A percentile compares a stretch with the other conserved stretches of the same genome.
Evolutionary conservation across 192 early-diverging fungal species (phyloP).

Genomic region (Entomortierella beljakovae): DNA sequence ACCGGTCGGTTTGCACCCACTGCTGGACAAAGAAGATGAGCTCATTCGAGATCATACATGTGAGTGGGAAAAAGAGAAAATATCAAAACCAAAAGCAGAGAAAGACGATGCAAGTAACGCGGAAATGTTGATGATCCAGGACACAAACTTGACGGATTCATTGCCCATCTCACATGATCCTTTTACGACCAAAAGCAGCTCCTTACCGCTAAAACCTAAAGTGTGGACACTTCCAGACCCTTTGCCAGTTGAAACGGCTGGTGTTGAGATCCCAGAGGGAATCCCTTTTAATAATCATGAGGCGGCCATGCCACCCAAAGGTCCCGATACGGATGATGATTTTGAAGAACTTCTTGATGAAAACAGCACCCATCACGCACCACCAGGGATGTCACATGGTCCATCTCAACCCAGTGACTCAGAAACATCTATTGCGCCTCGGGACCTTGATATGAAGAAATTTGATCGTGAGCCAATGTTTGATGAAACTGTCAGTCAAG

Average conservation of each 20-base stretch:
- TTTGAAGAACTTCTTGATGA: neutral
- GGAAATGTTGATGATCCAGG: neutral
- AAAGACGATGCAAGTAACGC: neutral
- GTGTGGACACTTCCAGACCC: too few species aligned
- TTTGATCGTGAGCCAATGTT: too few species aligned
- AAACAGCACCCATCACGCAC: neutral
- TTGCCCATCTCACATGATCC: too few species aligned
- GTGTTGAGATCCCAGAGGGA: neutral
- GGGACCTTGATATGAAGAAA: slow-evolving; percentile 7
- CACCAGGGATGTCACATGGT: neutral
- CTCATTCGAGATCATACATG: neutral
- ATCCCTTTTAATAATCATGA: neutral
- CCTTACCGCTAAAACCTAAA: too few species aligned
- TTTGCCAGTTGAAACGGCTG: neutral
- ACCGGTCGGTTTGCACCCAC: slow-evolving; percentile 31
- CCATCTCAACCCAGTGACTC: neutral
- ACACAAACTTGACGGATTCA: neutral
- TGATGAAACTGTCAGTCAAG: too few species aligned
- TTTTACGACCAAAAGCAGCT: too few species aligned
- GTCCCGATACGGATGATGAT: neutral
- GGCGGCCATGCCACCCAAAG: neutral
- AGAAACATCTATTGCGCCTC: slow-evolving; percentile 1
- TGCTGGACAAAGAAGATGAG: slow-evolving; percentile 14
- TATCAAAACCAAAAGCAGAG: neutral
- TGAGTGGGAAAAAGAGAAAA: neutral